Conservation (phyloP, 1,284 basidiomycete genomes). For the Leucoagaricus sp. region DNA sequence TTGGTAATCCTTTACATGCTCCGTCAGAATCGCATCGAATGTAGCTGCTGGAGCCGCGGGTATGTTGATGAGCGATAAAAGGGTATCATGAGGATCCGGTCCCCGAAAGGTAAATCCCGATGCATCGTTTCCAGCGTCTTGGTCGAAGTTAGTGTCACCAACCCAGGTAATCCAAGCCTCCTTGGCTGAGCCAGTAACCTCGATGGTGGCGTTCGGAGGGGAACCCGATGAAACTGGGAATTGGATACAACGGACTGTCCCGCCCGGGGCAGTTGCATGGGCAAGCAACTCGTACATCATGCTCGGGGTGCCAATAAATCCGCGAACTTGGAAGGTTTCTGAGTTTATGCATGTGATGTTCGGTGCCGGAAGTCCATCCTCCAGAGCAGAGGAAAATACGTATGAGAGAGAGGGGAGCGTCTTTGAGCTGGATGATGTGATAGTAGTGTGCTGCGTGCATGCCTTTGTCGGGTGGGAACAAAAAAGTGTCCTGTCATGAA, state of each 20-base stretch:
- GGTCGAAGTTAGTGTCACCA: constrained; percentile 68
- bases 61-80: constrained; percentile 42
- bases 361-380: constrained; percentile 52
- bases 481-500: constrained; percentile 55
- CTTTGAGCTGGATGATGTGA: constrained; percentile 24
- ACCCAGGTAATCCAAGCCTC: constrained; percentile 70
- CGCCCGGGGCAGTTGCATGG: constrained; percentile 37
- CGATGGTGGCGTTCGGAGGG: constrained; percentile 52
- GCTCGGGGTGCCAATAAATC: constrained; percentile 51
- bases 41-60: constrained; percentile 22
- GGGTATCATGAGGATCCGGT: constrained; percentile 53
- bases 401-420: constrained; percentile 36
- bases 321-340: constrained; percentile 56
- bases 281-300: constrained; percentile 73
- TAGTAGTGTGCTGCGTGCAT: constrained; percentile 57
- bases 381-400: constrained; percentile 49
- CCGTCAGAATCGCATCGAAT: constrained; percentile 33
- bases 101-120: constrained; percentile 64
- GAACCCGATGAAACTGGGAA: constrained; percentile 28
- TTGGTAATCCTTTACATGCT: constrained; percentile 55
- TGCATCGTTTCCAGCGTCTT: constrained; percentile 56
- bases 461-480: constrained; percentile 66
- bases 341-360: constrained; percentile 62
- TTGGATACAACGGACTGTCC: constrained; percentile 27
- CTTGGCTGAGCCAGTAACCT: constrained; percentile 37